Evolutionary conservation across 176 grass and related monocot species (phyloP), one percentile per base, ranked within the genome.

Genomic region (Zea luxurians): DNA sequence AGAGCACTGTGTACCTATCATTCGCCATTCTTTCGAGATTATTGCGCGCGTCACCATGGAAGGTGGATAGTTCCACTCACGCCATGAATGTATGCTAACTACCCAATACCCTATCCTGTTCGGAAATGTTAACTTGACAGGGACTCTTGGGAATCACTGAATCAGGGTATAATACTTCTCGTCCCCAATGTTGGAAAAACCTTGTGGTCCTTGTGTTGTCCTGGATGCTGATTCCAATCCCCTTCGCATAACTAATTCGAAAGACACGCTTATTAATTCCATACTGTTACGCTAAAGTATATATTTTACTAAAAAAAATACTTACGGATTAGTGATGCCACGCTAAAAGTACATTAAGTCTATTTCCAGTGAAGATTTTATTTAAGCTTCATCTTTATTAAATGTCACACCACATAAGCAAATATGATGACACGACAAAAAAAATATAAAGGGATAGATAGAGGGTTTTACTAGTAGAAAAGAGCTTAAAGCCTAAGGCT

Each of bases 41-140:
- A 72, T 10, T 2, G n/a, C 45, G 37, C 53, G 54, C 55, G 52
- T 54, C 53, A 37, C 13, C 48, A 42, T 58, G 68, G 80, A 54
- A 44, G 85, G 80, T 83, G 74, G 68, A 42, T 13, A 2, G 85
- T 87, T 83, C 68, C 69, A 73, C 42, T 61, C 85, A 18, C 13
- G 36, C 8, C 67, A 78, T 78, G 67, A 87, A 82, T 82, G 85
- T 20, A n/a, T 44, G 47, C 17, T 71, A 71, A 77, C 64, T 15
- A 62, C 78, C 62, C 55, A 17, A 50, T 2, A 36, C 37, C 4
- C 37, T 46, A 36, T 46, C 13, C 64, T 65, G 58, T 78, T 77
- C 17, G 2, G 74, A 82, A 58, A 58, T 34, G n/a, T 48, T 58
- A 40, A 49, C 72, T 46, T 45, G 55, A 64, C 7, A 63, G 11